Evolutionary conservation across 208 protist genomes (phyloP).

Genomic region (Leishmania braziliensis): DNA sequence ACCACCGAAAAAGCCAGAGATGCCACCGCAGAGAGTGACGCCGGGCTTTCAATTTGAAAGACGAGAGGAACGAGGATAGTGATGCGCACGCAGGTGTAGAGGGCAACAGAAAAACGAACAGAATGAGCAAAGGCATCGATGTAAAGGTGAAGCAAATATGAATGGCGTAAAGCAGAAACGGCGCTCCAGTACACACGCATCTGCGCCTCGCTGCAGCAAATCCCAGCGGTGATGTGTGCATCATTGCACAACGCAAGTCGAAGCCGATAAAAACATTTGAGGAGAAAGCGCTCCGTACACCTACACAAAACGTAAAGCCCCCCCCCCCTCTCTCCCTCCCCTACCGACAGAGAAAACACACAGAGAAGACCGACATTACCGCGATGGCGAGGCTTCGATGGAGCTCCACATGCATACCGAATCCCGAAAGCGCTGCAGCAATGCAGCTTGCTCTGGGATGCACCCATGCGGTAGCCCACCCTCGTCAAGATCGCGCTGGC

Average conservation of each 20-base stretch:
- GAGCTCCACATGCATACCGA: slow-evolving; percentile 17
- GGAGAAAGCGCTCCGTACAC: not conserved
- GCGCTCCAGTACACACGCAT: not conserved
- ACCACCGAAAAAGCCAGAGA: not conserved
- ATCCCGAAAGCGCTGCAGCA: slow-evolving; percentile 26
- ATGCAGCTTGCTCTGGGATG: slow-evolving; percentile 4
- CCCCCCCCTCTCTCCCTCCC: too few relatives aligned
- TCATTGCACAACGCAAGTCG: not conserved
- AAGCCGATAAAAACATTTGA: not conserved
- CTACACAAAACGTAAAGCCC: not conserved
- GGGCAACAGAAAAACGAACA: not conserved
- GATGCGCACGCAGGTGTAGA: not conserved
- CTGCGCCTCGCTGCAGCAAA: not conserved
- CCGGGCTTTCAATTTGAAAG: not conserved
- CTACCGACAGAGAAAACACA: not conserved
- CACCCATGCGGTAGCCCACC: not conserved
- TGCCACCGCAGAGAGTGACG: not conserved
- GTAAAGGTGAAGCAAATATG: not conserved
- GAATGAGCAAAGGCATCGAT: not conserved
- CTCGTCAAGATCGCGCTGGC: not conserved
- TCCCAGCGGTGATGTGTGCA: not conserved
- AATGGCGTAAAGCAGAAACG: not conserved
- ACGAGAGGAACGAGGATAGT: not conserved
- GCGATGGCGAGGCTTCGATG: not conserved
- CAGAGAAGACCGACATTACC: not conserved